Base-by-base conservation (phyloP, 2,329 filamentous ascomycete genomes). In the Colletotrichum australisinense region DNA sequence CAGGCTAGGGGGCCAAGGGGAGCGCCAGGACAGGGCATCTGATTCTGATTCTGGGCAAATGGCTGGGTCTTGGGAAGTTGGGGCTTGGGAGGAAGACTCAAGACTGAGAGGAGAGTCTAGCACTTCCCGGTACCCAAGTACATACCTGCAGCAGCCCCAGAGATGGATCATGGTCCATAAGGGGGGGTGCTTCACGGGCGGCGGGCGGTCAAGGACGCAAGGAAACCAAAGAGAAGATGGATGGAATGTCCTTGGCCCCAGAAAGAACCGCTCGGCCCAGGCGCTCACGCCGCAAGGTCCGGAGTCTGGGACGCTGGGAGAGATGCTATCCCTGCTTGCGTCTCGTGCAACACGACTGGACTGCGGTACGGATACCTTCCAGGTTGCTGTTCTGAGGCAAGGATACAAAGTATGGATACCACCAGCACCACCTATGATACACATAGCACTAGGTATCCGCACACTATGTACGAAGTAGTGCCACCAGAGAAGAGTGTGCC, bases 251-350 rank as follows among this genome's bases (percentile, higher is more conserved):
- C 57, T 53, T 74, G 60, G 56, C 28, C 49, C 49, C 67, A 67
- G 64, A 64, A 71, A 70, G 67, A 69, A 72, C 63, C 73, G 70
- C 73, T 75, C 70, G 75, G 69, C 69, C 74, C 74, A 76, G 67
- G 66, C 63, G 74, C 73, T 72, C 74, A 74, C 73, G 65, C 62
- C 73, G 69, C 67, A 59, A 63, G 49, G 65, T 75, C 42, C 52
- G 67, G 59, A 62, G 73, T 75, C 70, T 76, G 69, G 38, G 38
- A 42, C 38, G 8, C 38, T 42, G 38, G 5, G 64, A 76, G 67
- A 66, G 59, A 63, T 16, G 24, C 58, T 42, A 69, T 38, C 62
- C 71, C 73, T 75, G 73, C 26, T 73, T 59, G 58, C 62, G 62
- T 75, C 65, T 70, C 46, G 66, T 67, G 71, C 70, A 73, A 73